phyloP scores from a whole-genome alignment of 192 early-diverging fungal genomes.

The Lobosporangium transversale region DNA sequence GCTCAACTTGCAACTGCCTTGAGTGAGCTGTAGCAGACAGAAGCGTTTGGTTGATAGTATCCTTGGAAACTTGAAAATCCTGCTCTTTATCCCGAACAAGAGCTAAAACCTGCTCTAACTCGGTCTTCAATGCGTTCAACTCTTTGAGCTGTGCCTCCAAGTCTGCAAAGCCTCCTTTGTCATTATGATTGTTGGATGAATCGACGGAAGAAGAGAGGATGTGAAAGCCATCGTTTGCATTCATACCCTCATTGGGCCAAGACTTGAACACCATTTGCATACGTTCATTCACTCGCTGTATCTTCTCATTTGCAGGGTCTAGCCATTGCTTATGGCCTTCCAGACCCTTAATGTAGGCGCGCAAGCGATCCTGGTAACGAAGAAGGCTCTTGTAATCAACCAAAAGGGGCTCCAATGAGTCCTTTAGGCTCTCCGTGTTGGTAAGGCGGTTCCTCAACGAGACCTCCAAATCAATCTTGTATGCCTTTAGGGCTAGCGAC shows the following conservation, averaged over 20 bases:
- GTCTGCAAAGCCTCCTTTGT: neutral
- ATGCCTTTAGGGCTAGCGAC: neutral
- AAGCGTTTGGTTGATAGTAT: constrained; percentile 1
- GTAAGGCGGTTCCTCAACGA: constrained; percentile 10
- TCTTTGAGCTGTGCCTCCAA: constrained; percentile 1
- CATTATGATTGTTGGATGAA: neutral
- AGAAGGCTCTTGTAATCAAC: constrained; percentile 13
- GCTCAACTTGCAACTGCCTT: constrained; percentile 8
- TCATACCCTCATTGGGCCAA: constrained; percentile 7
- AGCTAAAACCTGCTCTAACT: neutral
- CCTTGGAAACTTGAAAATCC: constrained; percentile 9
- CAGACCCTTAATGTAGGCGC: constrained; percentile 8
- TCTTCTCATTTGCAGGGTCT: constrained; percentile 13
- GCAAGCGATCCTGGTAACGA: constrained; percentile 34
- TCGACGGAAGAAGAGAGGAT: too few relatives aligned
- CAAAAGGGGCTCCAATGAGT: constrained; percentile 26
- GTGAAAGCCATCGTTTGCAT: neutral
- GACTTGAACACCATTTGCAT: constrained; percentile 8
- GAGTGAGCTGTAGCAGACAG: constrained; percentile 24
- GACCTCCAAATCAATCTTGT: constrained; percentile 3
- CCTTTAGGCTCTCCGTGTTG: constrained; percentile 1
- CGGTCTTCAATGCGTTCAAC: constrained; percentile 2
- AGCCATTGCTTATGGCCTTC: constrained; percentile 13
- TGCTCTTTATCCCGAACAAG: constrained; percentile 21
- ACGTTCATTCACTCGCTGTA: constrained; percentile 4